phyloP scores from a whole-genome alignment of 805 yeast species.

The Teunomyces barrocoloradensis region DNA sequence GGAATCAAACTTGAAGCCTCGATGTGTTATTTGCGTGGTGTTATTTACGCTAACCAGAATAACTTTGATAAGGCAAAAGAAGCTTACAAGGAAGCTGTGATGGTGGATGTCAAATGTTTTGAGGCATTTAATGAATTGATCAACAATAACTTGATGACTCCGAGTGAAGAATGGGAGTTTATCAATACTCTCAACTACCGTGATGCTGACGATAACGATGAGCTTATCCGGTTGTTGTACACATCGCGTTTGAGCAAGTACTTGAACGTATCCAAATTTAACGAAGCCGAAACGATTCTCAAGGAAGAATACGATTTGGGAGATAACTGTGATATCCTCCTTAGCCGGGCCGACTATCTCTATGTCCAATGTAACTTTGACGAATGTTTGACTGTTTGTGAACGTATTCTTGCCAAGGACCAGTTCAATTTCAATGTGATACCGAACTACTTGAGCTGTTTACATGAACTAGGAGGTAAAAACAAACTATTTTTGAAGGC shows the following conservation, averaged over 20 bases:
- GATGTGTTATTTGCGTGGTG: conserved; percentile 80
- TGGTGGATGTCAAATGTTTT: conserved; percentile 85
- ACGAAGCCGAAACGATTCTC: conserved; percentile 64
- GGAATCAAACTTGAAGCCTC: conserved; percentile 87
- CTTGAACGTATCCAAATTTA: conserved; percentile 52
- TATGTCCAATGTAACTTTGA: conserved; percentile 77
- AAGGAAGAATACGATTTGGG: conserved; percentile 70
- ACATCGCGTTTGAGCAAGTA: conserved; percentile 75
- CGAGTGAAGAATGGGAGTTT: conserved; percentile 85
- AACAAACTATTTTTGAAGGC: conserved; percentile 78
- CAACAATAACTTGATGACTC: conserved; percentile 69
- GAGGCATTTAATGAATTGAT: conserved; percentile 87
- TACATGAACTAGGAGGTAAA: conserved; percentile 80
- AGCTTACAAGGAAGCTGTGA: conserved; percentile 80
- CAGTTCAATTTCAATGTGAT: conserved; percentile 67
- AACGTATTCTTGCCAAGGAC: conserved; percentile 55
- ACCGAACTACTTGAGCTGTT: conserved; percentile 78
- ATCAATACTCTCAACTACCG: conserved; percentile 62
- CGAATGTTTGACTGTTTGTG: conserved; percentile 74
- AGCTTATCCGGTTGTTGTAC: conserved; percentile 73
- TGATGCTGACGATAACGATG: conserved; percentile 75
- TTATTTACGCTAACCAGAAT: conserved; percentile 76
- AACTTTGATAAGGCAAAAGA: conserved; percentile 84
- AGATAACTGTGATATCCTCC: conserved; percentile 65
- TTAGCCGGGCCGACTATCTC: conserved; percentile 65